A percentile compares a stretch with the other conserved stretches of the same genome.
Evolutionary conservation across 768 basidiomycete species (phyloP).

Genomic region (Russula brevipes): DNA sequence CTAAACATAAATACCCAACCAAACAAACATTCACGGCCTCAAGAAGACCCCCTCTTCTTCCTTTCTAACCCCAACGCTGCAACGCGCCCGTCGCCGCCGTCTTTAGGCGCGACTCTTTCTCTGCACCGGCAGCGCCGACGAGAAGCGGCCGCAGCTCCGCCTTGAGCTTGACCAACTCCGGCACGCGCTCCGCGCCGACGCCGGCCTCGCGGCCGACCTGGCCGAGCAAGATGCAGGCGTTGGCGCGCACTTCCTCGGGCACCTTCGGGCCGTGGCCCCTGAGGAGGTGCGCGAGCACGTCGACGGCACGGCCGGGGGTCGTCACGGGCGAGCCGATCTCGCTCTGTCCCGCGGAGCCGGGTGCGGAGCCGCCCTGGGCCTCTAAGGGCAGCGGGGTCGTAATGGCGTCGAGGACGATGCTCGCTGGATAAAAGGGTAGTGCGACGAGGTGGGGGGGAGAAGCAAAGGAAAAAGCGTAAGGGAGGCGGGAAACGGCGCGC

Average conservation of each 20-base stretch:
- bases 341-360: constrained; percentile 39
- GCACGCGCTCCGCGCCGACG: constrained; percentile 37
- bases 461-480: neutral
- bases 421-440: constrained; percentile 39
- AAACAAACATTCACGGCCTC: neutral
- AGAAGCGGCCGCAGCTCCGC: constrained; percentile 47
- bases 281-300: constrained; percentile 62
- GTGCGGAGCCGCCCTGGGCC: constrained; percentile 26
- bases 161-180: constrained; percentile 44
- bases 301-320: constrained; percentile 54
- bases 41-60: no score
- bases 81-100: constrained; percentile 40
- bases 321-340: constrained; percentile 46
- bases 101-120: constrained; percentile 36
- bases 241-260: constrained; percentile 72
- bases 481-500: neutral
- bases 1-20: constrained; percentile 1
- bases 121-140: constrained; percentile 39
- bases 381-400: constrained; percentile 46
- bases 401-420: constrained; percentile 58
- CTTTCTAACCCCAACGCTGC: constrained; percentile 22
- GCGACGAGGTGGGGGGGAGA: no score
- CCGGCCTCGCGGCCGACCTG: constrained; percentile 54
- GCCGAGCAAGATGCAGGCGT: constrained; percentile 66
- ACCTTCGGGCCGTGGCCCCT: constrained; percentile 45